Evolutionary conservation across 768 basidiomycete genomes (phyloP).

Genomic region (Tricholoma sp.): DNA sequence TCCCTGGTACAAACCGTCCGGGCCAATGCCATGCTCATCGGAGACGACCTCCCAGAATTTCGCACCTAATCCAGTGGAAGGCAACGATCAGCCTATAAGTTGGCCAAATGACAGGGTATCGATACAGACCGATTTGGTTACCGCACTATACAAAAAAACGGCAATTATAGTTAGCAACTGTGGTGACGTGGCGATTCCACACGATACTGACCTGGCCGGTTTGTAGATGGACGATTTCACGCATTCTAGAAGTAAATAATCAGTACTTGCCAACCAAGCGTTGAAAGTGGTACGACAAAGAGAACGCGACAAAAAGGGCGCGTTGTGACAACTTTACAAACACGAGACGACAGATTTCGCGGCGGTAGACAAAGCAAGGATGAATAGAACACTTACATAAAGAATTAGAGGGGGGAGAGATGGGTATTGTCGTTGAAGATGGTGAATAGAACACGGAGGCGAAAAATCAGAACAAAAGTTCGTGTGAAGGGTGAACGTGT

Average conservation of each 20-base stretch:
- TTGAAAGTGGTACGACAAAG: slow-evolving; percentile 46
- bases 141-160: slow-evolving; percentile 62
- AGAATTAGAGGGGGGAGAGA: slow-evolving; percentile 29
- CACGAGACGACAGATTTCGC: slow-evolving; percentile 13
- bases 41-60: slow-evolving; percentile 98
- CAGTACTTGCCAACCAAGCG: slow-evolving; percentile 20
- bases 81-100: slow-evolving; percentile 15
- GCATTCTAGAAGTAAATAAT: slow-evolving; percentile 63
- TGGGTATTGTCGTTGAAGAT: slow-evolving; percentile 37
- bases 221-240: slow-evolving; percentile 99
- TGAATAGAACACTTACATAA: slow-evolving; percentile 32
- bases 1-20: slow-evolving; percentile 93
- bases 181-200: background rate
- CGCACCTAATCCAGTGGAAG: slow-evolving; percentile 52
- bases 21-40: slow-evolving; percentile 95
- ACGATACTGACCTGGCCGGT: slow-evolving; percentile 80
- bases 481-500: slow-evolving; percentile 36
- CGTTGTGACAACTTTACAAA: slow-evolving; percentile 14
- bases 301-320: slow-evolving; percentile 32
- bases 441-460: slow-evolving; percentile 41
- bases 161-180: slow-evolving; percentile 22
- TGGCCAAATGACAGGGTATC: slow-evolving; percentile 15
- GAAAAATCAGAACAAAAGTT: slow-evolving; percentile 34
- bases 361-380: background rate
- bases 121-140: slow-evolving; percentile 92